Base-by-base conservation (phyloP, 768 basidiomycete species). In the Cystofilobasidium ferigula region DNA sequence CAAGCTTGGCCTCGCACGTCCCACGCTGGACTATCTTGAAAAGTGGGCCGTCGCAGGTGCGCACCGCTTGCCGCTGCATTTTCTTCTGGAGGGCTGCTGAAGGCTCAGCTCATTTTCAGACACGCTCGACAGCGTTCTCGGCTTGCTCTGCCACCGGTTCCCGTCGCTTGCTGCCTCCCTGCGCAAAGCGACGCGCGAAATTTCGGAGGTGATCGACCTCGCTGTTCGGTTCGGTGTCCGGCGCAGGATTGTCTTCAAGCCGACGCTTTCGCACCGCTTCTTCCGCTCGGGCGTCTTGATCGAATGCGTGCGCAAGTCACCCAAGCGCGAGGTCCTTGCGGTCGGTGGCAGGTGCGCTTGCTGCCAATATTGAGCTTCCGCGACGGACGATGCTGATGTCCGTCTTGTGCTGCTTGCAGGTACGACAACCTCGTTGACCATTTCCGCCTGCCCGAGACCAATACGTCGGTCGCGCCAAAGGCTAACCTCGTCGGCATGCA, bases 1-100 rank as follows among this genome's bases (percentile, higher is more conserved):
- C n/a, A 62, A 59, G 51, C 62, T 68, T 20, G 53, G 47, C 35
- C 78, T 84, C 62, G 85, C 87, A 22, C 77, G 91, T 3, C 72
- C 84, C 32, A 79, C 81, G 1, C 80, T 83, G 0, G 89, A 92
- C 57, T 87, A 89, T 71, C 73, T 90, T 35, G 89, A 92, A 85
- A 88, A 71, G 77, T 68, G 73, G 53, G 64, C 70, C 43, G 30
- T 69, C 3, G 48, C 67, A 26, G 73, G 72, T 71, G n/a, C 62
- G 71, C n/a, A 24, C 18, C 12, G 18, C 36, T 12, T n/a, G n/a
- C n/a, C 34, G 22, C 83, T 57, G 82, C 87, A 57, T 30, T 32
- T 35, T 28, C 48, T 38, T 7, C 56, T 64, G 7, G 40, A 42
- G 20, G 43, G 3, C 43, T 35, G 38, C n/a, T n/a, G n/a, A 20